Conservation (phyloP, 139 green algal genomes). For the Pleodorina starrii region DNA sequence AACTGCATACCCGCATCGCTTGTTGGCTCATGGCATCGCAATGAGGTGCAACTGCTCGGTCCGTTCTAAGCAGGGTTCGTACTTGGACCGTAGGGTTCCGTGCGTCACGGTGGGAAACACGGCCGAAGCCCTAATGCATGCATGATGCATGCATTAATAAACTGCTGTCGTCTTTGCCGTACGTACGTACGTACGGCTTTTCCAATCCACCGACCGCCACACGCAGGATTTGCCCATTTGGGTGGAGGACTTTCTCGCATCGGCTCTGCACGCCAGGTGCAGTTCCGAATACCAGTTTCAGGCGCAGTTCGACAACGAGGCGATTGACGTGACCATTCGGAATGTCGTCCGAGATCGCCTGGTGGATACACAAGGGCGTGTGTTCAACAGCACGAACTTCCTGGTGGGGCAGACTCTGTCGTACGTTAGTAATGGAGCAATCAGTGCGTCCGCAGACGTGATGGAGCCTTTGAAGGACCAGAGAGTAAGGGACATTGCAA, state of each 20-base stretch:
- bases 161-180: not conserved
- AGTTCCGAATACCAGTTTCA: not conserved
- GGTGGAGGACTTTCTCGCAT: constrained; percentile 7
- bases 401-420: not conserved
- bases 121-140: too few species aligned
- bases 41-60: too few species aligned
- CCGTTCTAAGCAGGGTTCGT: too few species aligned
- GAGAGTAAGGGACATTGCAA: too few species aligned
- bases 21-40: too few species aligned
- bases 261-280: not conserved
- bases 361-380: not conserved
- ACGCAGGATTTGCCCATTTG: not conserved
- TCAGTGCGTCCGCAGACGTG: too few species aligned
- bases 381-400: not conserved
- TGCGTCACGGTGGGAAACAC: too few species aligned
- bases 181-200: not conserved
- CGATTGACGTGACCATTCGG: not conserved
- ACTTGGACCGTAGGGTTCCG: too few species aligned
- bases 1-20: too few species aligned
- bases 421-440: not conserved
- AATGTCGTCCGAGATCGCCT: not conserved
- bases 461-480: too few species aligned
- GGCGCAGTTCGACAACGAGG: not conserved
- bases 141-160: too few species aligned
- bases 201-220: too few species aligned